Base-by-base conservation (phyloP, 2,329 filamentous ascomycete species). In the Ramularia collo-cygni region DNA sequence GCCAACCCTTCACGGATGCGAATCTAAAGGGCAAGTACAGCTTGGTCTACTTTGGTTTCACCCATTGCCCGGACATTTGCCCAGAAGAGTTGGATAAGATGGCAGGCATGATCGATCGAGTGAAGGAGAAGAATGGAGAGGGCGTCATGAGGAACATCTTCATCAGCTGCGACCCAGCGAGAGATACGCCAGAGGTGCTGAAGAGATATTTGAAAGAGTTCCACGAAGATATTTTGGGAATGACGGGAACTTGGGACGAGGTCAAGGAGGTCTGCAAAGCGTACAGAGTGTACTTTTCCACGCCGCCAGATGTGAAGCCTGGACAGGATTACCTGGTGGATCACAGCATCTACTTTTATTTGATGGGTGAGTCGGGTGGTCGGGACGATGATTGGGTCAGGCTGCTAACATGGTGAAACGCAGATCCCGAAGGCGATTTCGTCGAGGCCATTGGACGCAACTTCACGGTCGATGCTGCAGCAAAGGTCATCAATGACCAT, bases 1-100 rank as follows among this genome's bases (percentile, higher is more conserved):
- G 88, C 35, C 77, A 79, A 40, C 71, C 72, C 27, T 89, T 94
- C 53, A 85, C 83, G 2, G 83, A 83, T 55, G 75, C 81, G 59
- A 80, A 90, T 63, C 74, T 96, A 71, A 84, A 83, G 71, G 92
- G 92, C 38, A 85, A 84, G 64, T 92, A 95, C 68, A 76, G 77
- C 40, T 64, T 93, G 67, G 84, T 96, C 27, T 98, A 98, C 69
- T 98, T 98, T 62, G 92, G 92, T 57, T 98, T 98, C 74, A 90
- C 87, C 7, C 89, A 95, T 65, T 98, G 92, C 63, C 92, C 92
- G 16, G 92, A 98, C 63, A 98, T 98, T 62, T 98, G 92, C 70
- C 92, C 92, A 24, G 92, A 98, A 60, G 92, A 98, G 68, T 82
- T 98, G 56, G 92, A 98, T 70, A 98, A 98, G 72, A 95, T 98